Evolutionary conservation across 2,329 filamentous ascomycete species (phyloP).

Genomic region (Colletotrichum sp.): DNA sequence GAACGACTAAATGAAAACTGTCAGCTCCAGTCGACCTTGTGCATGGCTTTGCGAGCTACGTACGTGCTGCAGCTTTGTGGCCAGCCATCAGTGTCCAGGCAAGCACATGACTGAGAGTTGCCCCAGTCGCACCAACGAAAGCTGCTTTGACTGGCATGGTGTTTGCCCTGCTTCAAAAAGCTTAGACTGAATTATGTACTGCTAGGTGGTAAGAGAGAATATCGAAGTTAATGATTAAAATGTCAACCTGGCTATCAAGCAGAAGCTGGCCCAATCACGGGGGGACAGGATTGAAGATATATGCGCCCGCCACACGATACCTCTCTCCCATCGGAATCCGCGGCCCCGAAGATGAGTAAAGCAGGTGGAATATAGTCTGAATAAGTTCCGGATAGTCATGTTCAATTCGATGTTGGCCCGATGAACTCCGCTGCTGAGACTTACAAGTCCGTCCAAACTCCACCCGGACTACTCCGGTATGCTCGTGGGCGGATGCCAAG

Average conservation of each 20-base stretch:
- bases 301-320: neutral
- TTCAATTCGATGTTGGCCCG: neutral
- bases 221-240: neutral
- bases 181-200: neutral
- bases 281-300: neutral
- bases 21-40: neutral
- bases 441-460: neutral
- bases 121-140: neutral
- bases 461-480: neutral
- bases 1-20: neutral
- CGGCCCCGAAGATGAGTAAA: neutral
- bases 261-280: neutral
- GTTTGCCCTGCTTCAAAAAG: fast-evolving
- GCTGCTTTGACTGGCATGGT: neutral
- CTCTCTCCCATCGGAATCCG: neutral
- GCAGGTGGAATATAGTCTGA: neutral
- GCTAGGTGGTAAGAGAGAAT: neutral
- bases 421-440: neutral
- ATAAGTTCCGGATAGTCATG: too few relatives aligned
- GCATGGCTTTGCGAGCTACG: neutral
- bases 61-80: neutral
- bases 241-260: neutral
- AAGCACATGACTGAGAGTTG: neutral
- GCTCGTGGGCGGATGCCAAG: neutral
- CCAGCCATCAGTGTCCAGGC: neutral